phyloP scores from a whole-genome alignment of 257 asterid genomes.

The Primulina tabacum region DNA sequence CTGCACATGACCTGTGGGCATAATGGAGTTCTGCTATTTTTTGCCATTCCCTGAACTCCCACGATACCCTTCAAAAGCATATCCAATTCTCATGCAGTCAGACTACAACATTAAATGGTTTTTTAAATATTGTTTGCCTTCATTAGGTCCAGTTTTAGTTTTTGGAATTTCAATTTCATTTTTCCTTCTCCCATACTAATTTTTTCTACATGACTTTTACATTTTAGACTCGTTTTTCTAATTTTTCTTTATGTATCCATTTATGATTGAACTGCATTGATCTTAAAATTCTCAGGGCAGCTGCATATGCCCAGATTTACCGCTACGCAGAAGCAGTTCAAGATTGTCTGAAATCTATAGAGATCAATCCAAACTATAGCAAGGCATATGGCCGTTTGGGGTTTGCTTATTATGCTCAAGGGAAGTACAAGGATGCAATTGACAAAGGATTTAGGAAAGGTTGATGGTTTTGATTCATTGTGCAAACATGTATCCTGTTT shows the following conservation, averaged over 20 bases:
- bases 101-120: conserved; percentile 1
- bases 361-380: conserved; percentile 71
- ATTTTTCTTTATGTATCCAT: conserved; percentile 3
- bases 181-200: background rate
- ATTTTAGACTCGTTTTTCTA: background rate
- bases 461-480: conserved; percentile 30
- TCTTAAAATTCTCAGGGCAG: conserved; percentile 58
- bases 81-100: conserved; percentile 6
- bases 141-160: background rate
- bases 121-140: background rate
- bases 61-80: background rate
- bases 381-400: conserved; percentile 91
- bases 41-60: background rate
- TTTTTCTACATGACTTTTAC: background rate
- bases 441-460: conserved; percentile 74
- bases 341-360: conserved; percentile 70
- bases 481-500: conserved; percentile 6
- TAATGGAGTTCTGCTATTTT: background rate
- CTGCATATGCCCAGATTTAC: conserved; percentile 73
- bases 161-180: background rate
- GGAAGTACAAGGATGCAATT: conserved; percentile 77
- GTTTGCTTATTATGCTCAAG: conserved; percentile 82
- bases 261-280: conserved; percentile 19
- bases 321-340: conserved; percentile 53
- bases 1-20: background rate